Evolutionary conservation across 176 grass and related monocot species (phyloP), one percentile per base, ranked within the genome.

Genomic region (Bonia amplexicaulis): DNA sequence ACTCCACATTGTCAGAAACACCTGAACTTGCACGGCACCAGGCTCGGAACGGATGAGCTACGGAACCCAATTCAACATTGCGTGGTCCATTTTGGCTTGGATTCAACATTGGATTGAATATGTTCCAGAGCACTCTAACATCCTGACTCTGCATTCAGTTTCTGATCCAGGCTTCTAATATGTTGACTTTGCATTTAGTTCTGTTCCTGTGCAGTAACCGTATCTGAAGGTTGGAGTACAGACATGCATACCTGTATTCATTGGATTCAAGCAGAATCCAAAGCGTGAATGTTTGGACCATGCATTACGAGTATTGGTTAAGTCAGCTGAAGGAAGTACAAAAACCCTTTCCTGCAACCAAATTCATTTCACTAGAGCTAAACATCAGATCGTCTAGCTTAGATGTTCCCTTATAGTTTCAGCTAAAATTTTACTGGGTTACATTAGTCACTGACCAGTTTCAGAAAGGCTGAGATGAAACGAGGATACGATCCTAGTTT

Each of bases 71-170:
- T 71, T 74, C 40, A 73, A 39, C 54, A 55, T 71, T 20, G 3
- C 13, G 74, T 73, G 67, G 74, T 88, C 55, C 87, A 84, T 14
- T 35, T 79, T 12, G 12, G 41, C n/a, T 54, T 61, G 41, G 42
- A 78, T 71, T 62, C 60, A 77, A 73, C 71, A 52, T 35, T 79
- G 57, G 75, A 89, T 89, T 67, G 64, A 58, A 54, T 64, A 69
- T 19, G 81, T 73, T 54, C 25, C 74, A 84, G 57, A 35, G 25
- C 57, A 79, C 12, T 31, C 66, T 14, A 58, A 71, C 63, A 82
- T 76, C 71, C 41, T 44, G 72, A 77, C 39, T 39, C 39, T 39
- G 71, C 86, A 61, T 63, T 40, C 47, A 69, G 49, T 59, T 46
- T 77, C 47, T 59, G 46, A 58, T 69, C 42, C 14, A 12, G 35